Percentiles rank a stretch among this genome's conserved stretches.
Conservation (phyloP, 2,329 filamentous ascomycete genomes). For the Pseudomassariella vexata region DNA sequence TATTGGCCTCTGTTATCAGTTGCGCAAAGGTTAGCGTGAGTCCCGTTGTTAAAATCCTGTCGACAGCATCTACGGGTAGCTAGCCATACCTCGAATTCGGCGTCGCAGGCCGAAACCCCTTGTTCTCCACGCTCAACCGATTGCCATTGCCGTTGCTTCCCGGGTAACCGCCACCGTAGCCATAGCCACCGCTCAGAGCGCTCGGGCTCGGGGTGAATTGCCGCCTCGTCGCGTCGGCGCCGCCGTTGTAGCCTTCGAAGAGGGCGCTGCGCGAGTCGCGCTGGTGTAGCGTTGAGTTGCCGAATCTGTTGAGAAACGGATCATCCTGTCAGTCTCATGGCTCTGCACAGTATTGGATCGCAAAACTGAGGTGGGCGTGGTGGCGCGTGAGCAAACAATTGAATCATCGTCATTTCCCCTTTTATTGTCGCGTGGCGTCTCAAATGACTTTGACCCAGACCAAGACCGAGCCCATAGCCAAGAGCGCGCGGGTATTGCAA, state of each 20-base stretch:
- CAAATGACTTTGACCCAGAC: neutral
- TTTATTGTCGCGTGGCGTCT: conserved; percentile 1
- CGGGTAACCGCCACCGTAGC: conserved; percentile 35
- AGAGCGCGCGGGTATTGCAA: neutral
- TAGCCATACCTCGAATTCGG: conserved; percentile 62
- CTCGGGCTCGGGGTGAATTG: conserved; percentile 40
- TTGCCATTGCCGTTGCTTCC: conserved; percentile 19
- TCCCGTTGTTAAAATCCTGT: no score
- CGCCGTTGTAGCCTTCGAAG: conserved; percentile 67
- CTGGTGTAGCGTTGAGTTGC: conserved; percentile 64
- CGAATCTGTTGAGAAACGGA: conserved; percentile 56
- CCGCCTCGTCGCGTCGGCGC: conserved; percentile 34
- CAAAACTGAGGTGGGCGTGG: no score
- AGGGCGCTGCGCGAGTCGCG: conserved; percentile 67
- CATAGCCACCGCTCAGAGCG: conserved; percentile 44
- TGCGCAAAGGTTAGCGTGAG: no score
- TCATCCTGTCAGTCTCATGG: no score
- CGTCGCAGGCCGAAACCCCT: conserved; percentile 59
- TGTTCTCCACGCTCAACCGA: conserved; percentile 24
- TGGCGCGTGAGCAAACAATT: no score
- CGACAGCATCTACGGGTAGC: no score
- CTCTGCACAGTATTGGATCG: no score
- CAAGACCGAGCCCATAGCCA: neutral
- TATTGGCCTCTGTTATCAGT: conserved; percentile 68
- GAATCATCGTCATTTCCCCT: neutral